phyloP scores from a whole-genome alignment of 2,329 filamentous ascomycete species.

The Orbilia quercus region DNA sequence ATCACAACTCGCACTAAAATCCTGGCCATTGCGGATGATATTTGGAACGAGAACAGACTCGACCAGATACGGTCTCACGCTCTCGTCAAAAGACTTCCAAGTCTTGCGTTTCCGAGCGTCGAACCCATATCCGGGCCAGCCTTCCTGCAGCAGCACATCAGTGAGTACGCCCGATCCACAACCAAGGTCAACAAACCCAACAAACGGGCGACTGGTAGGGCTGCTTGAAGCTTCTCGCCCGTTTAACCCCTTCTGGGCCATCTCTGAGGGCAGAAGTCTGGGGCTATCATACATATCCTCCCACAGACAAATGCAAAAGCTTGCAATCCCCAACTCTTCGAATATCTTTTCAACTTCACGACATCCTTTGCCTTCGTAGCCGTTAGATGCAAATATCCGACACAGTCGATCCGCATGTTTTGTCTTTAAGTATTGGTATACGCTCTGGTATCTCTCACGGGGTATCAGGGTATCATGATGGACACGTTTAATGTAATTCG shows the following conservation, averaged over 20 bases:
- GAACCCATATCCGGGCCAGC: conserved; percentile 88
- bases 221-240: conserved; percentile 57
- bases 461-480: conserved; percentile 84
- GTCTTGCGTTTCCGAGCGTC: conserved; percentile 87
- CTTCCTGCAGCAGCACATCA: conserved; percentile 81
- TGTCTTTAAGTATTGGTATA: conserved; percentile 81
- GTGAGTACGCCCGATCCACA: conserved; percentile 94
- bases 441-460: conserved; percentile 81
- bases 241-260: conserved; percentile 51
- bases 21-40: conserved; percentile 62
- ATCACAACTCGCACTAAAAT: background rate
- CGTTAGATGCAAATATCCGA: conserved; percentile 66
- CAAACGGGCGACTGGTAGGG: conserved; percentile 69
- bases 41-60: conserved; percentile 73
- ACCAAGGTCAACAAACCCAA: conserved; percentile 94
- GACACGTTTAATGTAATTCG: conserved; percentile 81
- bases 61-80: conserved; percentile 67
- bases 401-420: conserved; percentile 76
- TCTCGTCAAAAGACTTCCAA: conserved; percentile 76
- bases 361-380: conserved; percentile 93
- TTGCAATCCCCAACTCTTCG: conserved; percentile 89
- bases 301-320: conserved; percentile 94
- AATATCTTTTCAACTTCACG: conserved; percentile 82
- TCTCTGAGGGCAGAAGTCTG: conserved; percentile 57
- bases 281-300: conserved; percentile 75